Percentiles rank a stretch among this genome's conserved stretches.
Conservation (phyloP, 2,329 filamentous ascomycete species). For the Periconia sp. region DNA sequence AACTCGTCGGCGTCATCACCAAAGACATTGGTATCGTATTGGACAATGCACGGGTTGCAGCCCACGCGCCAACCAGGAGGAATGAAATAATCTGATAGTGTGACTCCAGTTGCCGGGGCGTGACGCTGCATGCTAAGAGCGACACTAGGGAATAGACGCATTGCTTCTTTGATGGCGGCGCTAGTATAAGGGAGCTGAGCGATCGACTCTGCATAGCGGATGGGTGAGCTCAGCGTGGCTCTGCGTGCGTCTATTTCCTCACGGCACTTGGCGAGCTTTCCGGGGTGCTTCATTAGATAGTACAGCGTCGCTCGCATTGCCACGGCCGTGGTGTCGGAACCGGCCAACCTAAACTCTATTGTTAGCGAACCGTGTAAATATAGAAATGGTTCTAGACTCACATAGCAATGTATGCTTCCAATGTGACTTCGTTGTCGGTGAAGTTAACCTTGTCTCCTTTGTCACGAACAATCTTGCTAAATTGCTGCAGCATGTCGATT, state of each 20-base stretch:
- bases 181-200: conserved; percentile 27
- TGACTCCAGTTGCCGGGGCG: conserved; percentile 19
- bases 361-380: conserved; percentile 10
- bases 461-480: conserved; percentile 28
- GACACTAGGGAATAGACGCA: conserved; percentile 20
- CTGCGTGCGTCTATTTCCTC: conserved; percentile 17
- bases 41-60: conserved; percentile 41
- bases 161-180: conserved; percentile 36
- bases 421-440: conserved; percentile 27
- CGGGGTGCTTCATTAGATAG: conserved; percentile 39
- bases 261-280: conserved; percentile 17
- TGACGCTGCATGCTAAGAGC: conserved; percentile 28
- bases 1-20: conserved; percentile 51
- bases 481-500: conserved; percentile 9
- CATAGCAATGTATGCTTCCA: conserved; percentile 31
- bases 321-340: conserved; percentile 41
- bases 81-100: conserved; percentile 26
- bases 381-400: conserved; percentile 17
- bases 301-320: conserved; percentile 40
- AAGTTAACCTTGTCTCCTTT: conserved; percentile 36
- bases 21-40: conserved; percentile 46
- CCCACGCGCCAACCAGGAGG: conserved; percentile 37
- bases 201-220: conserved; percentile 18
- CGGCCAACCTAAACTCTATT: conserved; percentile 25
- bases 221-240: conserved; percentile 15